A percentile compares a stretch with the other conserved stretches of the same genome.
These are phyloP conservation scores for Ramaria rubella DNA, from an alignment of 768 basidiomycete genomes.

Conservation along the genomic window DNA sequence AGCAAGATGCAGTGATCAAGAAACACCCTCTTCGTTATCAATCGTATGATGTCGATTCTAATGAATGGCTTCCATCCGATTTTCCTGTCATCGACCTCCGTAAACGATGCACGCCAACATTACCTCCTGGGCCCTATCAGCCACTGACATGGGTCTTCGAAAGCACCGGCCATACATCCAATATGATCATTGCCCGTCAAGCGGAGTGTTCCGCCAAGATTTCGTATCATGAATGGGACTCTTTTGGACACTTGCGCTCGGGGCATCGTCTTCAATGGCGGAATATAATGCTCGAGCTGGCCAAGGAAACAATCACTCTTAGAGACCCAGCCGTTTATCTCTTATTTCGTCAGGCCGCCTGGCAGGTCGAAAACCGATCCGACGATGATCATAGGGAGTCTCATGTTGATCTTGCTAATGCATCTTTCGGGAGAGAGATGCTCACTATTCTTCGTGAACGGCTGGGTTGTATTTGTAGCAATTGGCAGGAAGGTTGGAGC, in stretches of 20 bases:
- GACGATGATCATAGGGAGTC: conserved; percentile 23
- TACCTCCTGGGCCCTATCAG: conserved; percentile 29
- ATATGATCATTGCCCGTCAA: conserved; percentile 39
- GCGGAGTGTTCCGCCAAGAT: conserved; percentile 33
- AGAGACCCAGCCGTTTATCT: conserved; percentile 33
- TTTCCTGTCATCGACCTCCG: conserved; percentile 17
- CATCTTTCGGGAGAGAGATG: conserved; percentile 31
- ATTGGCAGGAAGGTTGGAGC: conserved; percentile 34
- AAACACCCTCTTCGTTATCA: conserved; percentile 26
- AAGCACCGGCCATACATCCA: conserved; percentile 30
- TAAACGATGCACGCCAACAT: conserved; percentile 23
- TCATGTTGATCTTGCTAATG: conserved; percentile 33
- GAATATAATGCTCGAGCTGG: conserved; percentile 44
- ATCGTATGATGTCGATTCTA: conserved; percentile 23
- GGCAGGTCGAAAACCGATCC: conserved; percentile 34
- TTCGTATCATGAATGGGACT: conserved; percentile 38
- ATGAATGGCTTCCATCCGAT: conserved; percentile 13
- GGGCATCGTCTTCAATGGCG: conserved; percentile 43
- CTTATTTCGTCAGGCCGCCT: conserved; percentile 38
- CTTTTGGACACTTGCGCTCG: conserved; percentile 40
- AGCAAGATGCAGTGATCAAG: conserved; percentile 16
- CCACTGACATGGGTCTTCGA: conserved; percentile 32
- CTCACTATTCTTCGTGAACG: conserved; percentile 31
- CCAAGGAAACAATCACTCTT: conserved; percentile 33
- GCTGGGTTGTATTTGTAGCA: conserved; percentile 30